These are phyloP conservation scores for Claviceps sp. DNA, from an alignment of 2,329 filamentous ascomycete genomes.

Conservation along the genomic window DNA sequence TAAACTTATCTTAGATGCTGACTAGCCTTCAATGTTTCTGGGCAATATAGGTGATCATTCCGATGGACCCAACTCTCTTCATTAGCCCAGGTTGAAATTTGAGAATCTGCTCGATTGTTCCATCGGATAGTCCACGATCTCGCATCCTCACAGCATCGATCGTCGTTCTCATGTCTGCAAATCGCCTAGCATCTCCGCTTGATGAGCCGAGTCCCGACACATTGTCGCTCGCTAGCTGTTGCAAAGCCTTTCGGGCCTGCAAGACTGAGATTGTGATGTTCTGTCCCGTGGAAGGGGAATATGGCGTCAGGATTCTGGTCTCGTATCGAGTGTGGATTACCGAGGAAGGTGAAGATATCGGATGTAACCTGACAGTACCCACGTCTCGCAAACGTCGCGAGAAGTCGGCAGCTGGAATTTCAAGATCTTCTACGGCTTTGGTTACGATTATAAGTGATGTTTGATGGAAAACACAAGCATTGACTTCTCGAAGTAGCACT, in stretches of 20 bases:
- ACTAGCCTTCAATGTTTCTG: not conserved
- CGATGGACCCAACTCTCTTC: not conserved
- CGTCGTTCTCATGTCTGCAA: constrained; percentile 4
- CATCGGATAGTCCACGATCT: not conserved
- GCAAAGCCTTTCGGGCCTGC: not conserved
- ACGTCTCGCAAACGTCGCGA: constrained; percentile 1
- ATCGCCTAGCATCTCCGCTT: not conserved
- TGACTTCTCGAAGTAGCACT: not conserved
- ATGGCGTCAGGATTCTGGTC: not conserved
- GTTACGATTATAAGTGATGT: not conserved
- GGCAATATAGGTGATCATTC: not conserved
- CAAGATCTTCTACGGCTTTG: not conserved
- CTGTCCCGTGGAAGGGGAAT: not conserved
- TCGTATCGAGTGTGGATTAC: not conserved
- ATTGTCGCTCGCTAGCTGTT: not conserved
- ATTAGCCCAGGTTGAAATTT: not conserved
- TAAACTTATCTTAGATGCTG: too few relatives aligned
- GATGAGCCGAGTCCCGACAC: not conserved
- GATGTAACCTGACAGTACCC: not conserved
- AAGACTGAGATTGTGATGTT: constrained; percentile 1
- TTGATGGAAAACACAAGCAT: not conserved
- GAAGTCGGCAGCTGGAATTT: not conserved
- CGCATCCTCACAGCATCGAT: constrained; percentile 2
- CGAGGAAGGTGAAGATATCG: not conserved
- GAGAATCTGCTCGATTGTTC: not conserved